Conservation (phyloP, 768 basidiomycete species). For the Pholiota conissans region DNA sequence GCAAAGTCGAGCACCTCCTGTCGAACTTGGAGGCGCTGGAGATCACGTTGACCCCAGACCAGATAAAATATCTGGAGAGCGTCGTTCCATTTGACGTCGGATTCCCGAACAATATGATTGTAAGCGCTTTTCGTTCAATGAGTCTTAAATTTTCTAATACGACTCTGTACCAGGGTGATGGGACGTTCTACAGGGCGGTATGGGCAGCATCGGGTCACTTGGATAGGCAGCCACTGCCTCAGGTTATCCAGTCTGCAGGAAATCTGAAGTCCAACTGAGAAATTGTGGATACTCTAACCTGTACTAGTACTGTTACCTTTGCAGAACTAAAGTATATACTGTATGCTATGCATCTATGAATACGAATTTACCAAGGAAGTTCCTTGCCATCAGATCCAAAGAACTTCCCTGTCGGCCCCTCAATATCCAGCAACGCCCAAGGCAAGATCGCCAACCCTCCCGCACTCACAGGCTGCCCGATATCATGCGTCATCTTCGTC, state of each 20-base stretch:
- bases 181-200: constrained; percentile 12
- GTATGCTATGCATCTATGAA: no score
- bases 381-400: no score
- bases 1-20: constrained; percentile 51
- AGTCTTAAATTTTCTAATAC: neutral
- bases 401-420: no score
- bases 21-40: constrained; percentile 52
- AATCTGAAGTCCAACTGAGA: no score
- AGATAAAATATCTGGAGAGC: constrained; percentile 46
- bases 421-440: no score
- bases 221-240: constrained; percentile 13
- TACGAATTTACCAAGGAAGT: no score
- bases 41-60: constrained; percentile 42
- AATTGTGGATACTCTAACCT: no score
- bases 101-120: constrained; percentile 39
- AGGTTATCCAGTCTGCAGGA: constrained; percentile 5
- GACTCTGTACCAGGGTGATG: constrained; percentile 7
- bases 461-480: no score
- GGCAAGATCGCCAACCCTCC: no score
- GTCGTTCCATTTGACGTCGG: constrained; percentile 44
- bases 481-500: no score
- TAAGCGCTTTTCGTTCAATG: constrained; percentile 13
- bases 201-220: constrained; percentile 12
- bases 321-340: no score
- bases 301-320: no score